Percentiles rank a stretch among this genome's conserved stretches.
phyloP scores from a whole-genome alignment of 2,329 filamentous ascomycete genomes.

The Ophiostoma angusticollis region DNA sequence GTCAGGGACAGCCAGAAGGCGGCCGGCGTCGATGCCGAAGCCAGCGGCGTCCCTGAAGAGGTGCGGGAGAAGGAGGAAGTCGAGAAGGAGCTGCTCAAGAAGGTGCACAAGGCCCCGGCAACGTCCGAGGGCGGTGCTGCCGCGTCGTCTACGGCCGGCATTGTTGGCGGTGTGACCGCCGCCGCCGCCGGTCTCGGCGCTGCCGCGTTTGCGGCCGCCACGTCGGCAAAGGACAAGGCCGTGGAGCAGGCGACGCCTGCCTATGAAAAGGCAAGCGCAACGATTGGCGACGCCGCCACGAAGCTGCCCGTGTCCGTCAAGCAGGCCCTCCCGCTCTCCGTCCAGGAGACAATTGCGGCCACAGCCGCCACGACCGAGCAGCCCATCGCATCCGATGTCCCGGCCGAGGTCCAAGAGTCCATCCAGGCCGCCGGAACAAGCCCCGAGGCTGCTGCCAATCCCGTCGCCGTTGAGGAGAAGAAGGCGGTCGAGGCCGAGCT shows the following conservation, averaged over 20 bases:
- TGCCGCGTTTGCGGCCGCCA: conserved; percentile 17
- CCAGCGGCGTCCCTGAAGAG: conserved; percentile 50
- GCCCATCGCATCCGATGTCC: conserved; percentile 35
- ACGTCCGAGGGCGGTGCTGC: conserved; percentile 36
- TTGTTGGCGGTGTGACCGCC: conserved; percentile 19
- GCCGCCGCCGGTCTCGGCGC: conserved; percentile 26
- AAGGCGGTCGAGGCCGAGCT: conserved; percentile 61
- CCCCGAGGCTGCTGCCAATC: conserved; percentile 60
- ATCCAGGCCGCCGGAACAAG: conserved; percentile 43
- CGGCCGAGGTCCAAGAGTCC: conserved; percentile 43
- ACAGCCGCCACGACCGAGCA: conserved; percentile 29
- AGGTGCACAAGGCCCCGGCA: conserved; percentile 47
- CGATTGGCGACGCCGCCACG: conserved; percentile 27
- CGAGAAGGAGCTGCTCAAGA: conserved; percentile 56
- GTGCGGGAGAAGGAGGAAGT: conserved; percentile 59
- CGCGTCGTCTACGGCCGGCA: background rate
- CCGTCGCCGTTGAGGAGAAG: conserved; percentile 62
- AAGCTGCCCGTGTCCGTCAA: conserved; percentile 42
- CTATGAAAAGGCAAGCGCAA: conserved; percentile 14
- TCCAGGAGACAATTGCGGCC: conserved; percentile 34
- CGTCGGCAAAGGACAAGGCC: conserved; percentile 26
- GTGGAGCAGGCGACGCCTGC: conserved; percentile 21
- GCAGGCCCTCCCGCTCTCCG: conserved; percentile 34
- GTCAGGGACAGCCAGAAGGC: conserved; percentile 62
- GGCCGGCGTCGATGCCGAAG: conserved; percentile 52